Conservation (phyloP, 805 yeast genomes). For the Saturnispora gosingensis region DNA sequence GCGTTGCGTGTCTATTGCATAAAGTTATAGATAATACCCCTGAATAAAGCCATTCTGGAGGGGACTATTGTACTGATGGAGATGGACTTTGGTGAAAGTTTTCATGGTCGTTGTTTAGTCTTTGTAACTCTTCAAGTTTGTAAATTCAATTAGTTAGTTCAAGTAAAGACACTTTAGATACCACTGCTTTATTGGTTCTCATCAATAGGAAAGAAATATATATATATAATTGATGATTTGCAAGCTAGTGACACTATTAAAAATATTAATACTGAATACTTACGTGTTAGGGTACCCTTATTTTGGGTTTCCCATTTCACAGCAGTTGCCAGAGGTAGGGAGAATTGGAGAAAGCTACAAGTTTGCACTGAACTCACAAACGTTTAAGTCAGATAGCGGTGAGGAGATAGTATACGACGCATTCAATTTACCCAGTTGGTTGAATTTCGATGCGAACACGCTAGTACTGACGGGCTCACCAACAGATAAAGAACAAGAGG, state of each 20-base stretch:
- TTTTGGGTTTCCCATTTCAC: slow-evolving; percentile 66
- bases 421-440: slow-evolving; percentile 65
- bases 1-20: background rate
- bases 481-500: slow-evolving; percentile 11
- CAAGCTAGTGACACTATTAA: background rate
- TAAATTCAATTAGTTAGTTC: background rate
- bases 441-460: slow-evolving; percentile 53
- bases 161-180: background rate
- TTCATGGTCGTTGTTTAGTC: background rate
- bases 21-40: background rate
- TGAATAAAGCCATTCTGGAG: background rate
- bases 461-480: slow-evolving; percentile 69
- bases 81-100: background rate
- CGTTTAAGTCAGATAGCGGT: slow-evolving; percentile 43
- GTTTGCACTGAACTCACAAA: slow-evolving; percentile 62
- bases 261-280: slow-evolving; percentile 1
- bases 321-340: slow-evolving; percentile 86
- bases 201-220: background rate
- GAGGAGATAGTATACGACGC: slow-evolving; percentile 46
- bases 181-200: background rate
- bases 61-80: background rate
- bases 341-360: slow-evolving; percentile 51
- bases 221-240: background rate
- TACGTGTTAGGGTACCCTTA: slow-evolving; percentile 35
- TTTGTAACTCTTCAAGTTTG: background rate